phyloP scores from a whole-genome alignment of 2,329 filamentous ascomycete genomes.

The Karstenula rhodostoma region DNA sequence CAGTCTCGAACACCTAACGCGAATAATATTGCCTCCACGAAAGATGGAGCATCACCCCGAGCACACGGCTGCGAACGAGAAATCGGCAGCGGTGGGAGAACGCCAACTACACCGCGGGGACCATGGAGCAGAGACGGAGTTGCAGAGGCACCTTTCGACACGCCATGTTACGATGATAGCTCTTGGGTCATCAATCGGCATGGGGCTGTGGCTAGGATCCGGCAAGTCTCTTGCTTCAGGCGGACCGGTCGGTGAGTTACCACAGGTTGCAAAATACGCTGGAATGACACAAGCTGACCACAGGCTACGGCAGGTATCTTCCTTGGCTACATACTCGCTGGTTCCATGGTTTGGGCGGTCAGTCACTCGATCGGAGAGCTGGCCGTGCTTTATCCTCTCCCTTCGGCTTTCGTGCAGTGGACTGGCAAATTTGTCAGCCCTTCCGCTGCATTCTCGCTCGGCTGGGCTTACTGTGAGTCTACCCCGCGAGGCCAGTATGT shows the following conservation, averaged over 20 bases:
- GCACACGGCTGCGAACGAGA: neutral
- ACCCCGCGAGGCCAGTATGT: neutral
- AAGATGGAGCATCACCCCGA: conserved; percentile 6
- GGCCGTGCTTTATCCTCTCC: conserved; percentile 57
- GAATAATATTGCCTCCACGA: neutral
- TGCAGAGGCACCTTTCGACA: conserved; percentile 52
- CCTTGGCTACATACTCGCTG: conserved; percentile 54
- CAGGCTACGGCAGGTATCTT: conserved; percentile 40
- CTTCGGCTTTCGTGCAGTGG: conserved; percentile 59
- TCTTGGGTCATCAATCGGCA: conserved; percentile 53
- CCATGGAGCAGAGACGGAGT: conserved; percentile 43
- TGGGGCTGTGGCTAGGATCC: conserved; percentile 57
- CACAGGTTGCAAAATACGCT: neutral
- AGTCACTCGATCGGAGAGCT: conserved; percentile 58
- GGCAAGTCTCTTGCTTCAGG: conserved; percentile 53
- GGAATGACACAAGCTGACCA: neutral
- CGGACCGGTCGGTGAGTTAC: conserved; percentile 49
- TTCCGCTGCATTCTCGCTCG: conserved; percentile 55
- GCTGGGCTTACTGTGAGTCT: conserved; percentile 54
- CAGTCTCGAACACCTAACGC: neutral
- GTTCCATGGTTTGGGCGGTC: conserved; percentile 54
- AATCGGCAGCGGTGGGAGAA: conserved; percentile 4
- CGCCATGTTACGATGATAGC: conserved; percentile 53
- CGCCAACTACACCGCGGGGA: conserved; percentile 18
- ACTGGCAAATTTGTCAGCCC: conserved; percentile 54